These are phyloP conservation scores for Amylocystis lapponica DNA, from an alignment of 768 basidiomycete species.

Conservation along the genomic window DNA sequence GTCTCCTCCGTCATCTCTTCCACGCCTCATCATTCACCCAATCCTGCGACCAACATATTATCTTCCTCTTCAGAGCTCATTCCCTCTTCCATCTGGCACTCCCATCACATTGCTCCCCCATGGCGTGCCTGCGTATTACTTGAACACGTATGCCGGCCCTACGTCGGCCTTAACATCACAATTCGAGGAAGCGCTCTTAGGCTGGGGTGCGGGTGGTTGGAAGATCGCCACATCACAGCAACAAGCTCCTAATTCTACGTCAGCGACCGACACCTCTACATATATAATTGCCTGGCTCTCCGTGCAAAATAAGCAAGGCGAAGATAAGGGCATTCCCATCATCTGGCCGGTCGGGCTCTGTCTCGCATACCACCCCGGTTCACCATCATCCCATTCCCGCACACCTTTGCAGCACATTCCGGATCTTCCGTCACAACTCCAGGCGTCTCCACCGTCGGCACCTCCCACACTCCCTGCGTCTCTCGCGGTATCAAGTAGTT, in stretches of 20 bases:
- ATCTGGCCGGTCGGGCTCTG: constrained; percentile 69
- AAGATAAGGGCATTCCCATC: constrained; percentile 71
- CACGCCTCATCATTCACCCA: constrained; percentile 60
- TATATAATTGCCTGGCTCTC: constrained; percentile 71
- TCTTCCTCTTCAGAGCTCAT: constrained; percentile 37
- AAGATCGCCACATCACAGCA: neutral
- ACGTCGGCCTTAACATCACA: constrained; percentile 53
- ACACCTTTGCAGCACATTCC: constrained; percentile 51
- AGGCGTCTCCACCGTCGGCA: constrained; percentile 43
- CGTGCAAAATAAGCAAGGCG: constrained; percentile 73
- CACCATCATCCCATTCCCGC: constrained; percentile 32
- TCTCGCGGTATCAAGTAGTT: neutral
- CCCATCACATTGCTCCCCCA: constrained; percentile 69
- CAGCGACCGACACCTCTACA: constrained; percentile 9
- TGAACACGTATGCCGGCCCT: constrained; percentile 66
- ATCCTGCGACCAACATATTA: constrained; percentile 52
- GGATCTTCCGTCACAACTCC: constrained; percentile 57
- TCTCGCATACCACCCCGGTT: constrained; percentile 35
- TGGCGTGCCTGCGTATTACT: constrained; percentile 66
- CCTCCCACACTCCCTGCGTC: constrained; percentile 17
- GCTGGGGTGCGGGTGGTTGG: constrained; percentile 60
- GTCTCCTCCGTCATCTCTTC: constrained; percentile 12
- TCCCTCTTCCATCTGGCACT: constrained; percentile 50
- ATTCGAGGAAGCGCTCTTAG: constrained; percentile 57
- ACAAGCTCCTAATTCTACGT: neutral